Conservation (phyloP, 192 early-diverging fungal genomes). For the Coemansia sp. region DNA sequence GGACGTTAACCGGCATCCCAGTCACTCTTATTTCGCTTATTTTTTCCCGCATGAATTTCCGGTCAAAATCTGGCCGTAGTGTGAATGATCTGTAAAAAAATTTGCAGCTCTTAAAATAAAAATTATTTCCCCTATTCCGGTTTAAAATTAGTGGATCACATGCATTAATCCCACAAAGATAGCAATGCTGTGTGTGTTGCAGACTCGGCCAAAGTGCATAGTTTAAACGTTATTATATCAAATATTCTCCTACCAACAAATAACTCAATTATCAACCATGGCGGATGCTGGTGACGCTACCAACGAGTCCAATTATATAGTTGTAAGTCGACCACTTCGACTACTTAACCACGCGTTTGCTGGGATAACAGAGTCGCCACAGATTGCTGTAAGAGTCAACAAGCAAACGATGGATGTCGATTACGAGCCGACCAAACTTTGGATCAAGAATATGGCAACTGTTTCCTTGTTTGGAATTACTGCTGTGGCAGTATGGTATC, state of each 20-base stretch:
- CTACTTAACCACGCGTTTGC: slow-evolving; percentile 35
- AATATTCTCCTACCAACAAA: neutral
- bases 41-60: too few species aligned
- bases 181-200: too few species aligned
- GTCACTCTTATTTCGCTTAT: too few species aligned
- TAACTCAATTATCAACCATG: neutral
- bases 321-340: slow-evolving; percentile 17
- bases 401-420: slow-evolving; percentile 19
- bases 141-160: slow-evolving; percentile 1
- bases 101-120: neutral
- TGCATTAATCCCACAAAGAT: slow-evolving; percentile 1
- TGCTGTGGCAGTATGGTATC: slow-evolving; percentile 24
- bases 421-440: slow-evolving; percentile 41
- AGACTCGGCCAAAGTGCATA: too few species aligned
- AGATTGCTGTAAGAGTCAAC: slow-evolving; percentile 34
- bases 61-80: too few species aligned
- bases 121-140: neutral
- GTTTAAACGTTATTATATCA: too few species aligned
- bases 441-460: slow-evolving; percentile 21
- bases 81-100: too few species aligned
- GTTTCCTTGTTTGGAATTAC: slow-evolving; percentile 21
- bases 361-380: slow-evolving; percentile 40
- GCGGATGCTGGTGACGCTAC: neutral
- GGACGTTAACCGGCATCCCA: too few species aligned
- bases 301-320: slow-evolving; percentile 9